Evolutionary conservation across 306 rosid genomes (phyloP), one percentile per base, ranked within the genome.

Genomic region (Comarum palustre): DNA sequence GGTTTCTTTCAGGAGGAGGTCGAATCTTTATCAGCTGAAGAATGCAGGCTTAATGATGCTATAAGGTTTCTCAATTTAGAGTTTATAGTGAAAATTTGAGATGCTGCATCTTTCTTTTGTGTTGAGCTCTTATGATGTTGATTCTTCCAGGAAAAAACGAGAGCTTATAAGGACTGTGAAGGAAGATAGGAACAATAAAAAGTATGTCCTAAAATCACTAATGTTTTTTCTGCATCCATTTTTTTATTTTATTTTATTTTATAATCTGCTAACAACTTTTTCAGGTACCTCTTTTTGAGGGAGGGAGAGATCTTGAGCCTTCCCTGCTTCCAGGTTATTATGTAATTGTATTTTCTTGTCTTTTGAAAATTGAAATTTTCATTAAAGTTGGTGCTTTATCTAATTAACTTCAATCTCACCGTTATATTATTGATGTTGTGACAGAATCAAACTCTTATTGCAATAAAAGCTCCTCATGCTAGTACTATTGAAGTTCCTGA

Each of bases 401-500:
- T 72, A 71, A 75, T 71, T 14, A 58, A 66, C 61, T 39, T 76
- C 62, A 50, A 68, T 61, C 89, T 81, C 60, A 76, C 75, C 60
- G 46, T 77, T 68, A 75, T 19, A 17, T 80, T 78, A 59, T 32
- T 60, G 62, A 69, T 47, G 24, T 60, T 73, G 27, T 75, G 64
- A 48, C 87, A 92, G 96, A 83, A 84, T 80, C 87, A 83, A 76
- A 85, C 92, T 78, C 84, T 90, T 50, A 83, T 92, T 76, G 95
- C 87, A 46, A 80, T 92, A 77, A 87, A 84, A 78, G 96, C 96
- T 69, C 98, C 96, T 3, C 83, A 76, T 77, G 90, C 90, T 39
- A 87, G 98, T 81, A 78, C 51, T 66, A 84, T 92, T 43, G 95
- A 90, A 86, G 94, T 92, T 76, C 84, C 86, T 47, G 95, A 90